A percentile compares a stretch with the other conserved stretches of the same genome.
These are phyloP conservation scores for Neonectria punicea DNA, from an alignment of 2,329 filamentous ascomycete genomes.

Conservation along the genomic window DNA sequence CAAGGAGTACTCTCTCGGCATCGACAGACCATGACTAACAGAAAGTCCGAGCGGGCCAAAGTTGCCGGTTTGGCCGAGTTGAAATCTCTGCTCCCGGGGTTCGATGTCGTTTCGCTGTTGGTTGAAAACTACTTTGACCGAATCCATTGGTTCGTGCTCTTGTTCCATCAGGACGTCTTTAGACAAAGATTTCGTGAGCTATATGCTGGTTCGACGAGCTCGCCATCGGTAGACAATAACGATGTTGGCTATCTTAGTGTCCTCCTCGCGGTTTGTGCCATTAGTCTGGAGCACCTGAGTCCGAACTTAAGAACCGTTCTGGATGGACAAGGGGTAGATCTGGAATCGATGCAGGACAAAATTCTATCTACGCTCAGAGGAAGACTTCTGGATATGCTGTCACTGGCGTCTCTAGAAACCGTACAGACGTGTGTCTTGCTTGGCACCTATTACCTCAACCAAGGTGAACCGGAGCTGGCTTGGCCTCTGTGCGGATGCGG, in stretches of 20 bases:
- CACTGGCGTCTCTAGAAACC: constrained; percentile 41
- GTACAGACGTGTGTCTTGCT: constrained; percentile 50
- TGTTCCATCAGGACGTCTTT: constrained; percentile 51
- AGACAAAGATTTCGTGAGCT: constrained; percentile 22
- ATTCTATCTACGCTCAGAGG: constrained; percentile 11
- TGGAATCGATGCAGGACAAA: background rate
- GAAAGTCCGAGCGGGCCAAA: background rate
- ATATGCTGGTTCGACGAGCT: background rate
- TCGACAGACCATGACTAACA: background rate
- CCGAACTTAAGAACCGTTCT: constrained; percentile 1
- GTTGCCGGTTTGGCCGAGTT: constrained; percentile 12
- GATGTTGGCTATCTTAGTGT: constrained; percentile 23
- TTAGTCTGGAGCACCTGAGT: constrained; percentile 26
- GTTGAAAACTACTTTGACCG: constrained; percentile 51
- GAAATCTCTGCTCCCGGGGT: constrained; percentile 33
- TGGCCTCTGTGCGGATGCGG: constrained; percentile 53
- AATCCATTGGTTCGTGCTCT: constrained; percentile 52
- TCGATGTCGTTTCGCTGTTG: constrained; percentile 39
- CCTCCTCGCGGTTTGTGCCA: constrained; percentile 26
- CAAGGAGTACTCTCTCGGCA: constrained; percentile 2
- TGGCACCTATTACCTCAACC: constrained; percentile 51
- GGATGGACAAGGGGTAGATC: background rate
- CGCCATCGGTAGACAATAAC: background rate
- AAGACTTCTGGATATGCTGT: constrained; percentile 29
- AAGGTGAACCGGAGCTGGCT: constrained; percentile 48